phyloP scores from a whole-genome alignment of 352 stramenopile species.

The Detonula confervacea region DNA sequence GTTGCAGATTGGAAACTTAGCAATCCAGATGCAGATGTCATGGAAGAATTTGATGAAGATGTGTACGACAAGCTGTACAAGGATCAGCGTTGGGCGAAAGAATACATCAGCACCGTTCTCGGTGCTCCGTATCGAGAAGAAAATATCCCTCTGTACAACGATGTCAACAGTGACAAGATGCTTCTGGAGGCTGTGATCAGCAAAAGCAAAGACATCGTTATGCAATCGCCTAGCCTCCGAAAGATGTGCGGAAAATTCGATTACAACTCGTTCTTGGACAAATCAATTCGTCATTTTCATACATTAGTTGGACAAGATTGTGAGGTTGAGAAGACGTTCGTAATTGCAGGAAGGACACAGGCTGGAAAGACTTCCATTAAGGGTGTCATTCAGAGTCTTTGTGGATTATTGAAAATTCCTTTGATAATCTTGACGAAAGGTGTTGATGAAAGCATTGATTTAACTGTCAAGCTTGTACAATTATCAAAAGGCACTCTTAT shows the following conservation, averaged over 20 bases:
- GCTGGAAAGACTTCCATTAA: constrained; percentile 43
- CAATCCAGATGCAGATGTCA: constrained; percentile 30
- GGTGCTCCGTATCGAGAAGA: constrained; percentile 15
- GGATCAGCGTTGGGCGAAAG: background rate
- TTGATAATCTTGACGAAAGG: constrained; percentile 49
- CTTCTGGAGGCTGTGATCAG: constrained; percentile 15
- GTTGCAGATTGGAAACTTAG: constrained; percentile 15
- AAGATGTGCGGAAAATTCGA: constrained; percentile 31
- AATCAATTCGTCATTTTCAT: constrained; percentile 31
- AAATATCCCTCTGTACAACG: constrained; percentile 7
- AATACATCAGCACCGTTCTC: constrained; percentile 24
- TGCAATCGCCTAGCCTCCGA: constrained; percentile 22
- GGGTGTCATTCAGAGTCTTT: constrained; percentile 32
- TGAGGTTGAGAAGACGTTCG: constrained; percentile 21
- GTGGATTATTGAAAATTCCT: constrained; percentile 30
- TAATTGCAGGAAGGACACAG: constrained; percentile 42
- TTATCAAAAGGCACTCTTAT: no score
- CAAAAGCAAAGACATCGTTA: constrained; percentile 25
- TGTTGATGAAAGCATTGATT: constrained; percentile 39
- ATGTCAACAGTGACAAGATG: constrained; percentile 19
- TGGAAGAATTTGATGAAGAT: constrained; percentile 34
- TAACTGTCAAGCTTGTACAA: constrained; percentile 35
- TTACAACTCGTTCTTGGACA: constrained; percentile 31
- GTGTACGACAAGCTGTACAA: constrained; percentile 3
- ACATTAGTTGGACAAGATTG: constrained; percentile 11